phyloP scores from a whole-genome alignment of 495 filamentous ascomycete species.

The Annulohypoxylon moriforme region DNA sequence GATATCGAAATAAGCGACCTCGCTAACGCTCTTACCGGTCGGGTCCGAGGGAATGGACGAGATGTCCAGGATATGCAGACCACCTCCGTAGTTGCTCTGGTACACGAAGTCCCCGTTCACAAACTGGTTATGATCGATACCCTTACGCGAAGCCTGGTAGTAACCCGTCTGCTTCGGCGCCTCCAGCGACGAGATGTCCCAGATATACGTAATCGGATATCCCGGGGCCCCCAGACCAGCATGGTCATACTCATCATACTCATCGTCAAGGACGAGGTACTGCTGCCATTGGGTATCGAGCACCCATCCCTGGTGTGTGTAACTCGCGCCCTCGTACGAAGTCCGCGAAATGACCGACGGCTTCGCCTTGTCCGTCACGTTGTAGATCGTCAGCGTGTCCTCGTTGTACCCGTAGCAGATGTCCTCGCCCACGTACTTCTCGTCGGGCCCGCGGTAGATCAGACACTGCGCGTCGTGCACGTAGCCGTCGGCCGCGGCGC shows the following conservation, averaged over 20 bases:
- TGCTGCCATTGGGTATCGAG: conserved; percentile 63
- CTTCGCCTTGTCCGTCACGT: conserved; percentile 66
- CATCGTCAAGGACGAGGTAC: conserved; percentile 70
- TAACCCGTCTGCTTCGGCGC: conserved; percentile 64
- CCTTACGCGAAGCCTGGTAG: conserved; percentile 60
- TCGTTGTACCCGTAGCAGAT: conserved; percentile 72
- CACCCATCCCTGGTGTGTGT: conserved; percentile 73
- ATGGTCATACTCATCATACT: conserved; percentile 66
- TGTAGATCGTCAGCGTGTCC: conserved; percentile 62
- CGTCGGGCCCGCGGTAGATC: conserved; percentile 67
- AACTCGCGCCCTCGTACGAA: conserved; percentile 66
- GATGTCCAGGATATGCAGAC: conserved; percentile 68
- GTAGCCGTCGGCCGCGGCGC: conserved; percentile 66
- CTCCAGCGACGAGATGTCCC: conserved; percentile 64
- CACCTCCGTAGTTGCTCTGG: conserved; percentile 70
- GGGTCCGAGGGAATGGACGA: conserved; percentile 64
- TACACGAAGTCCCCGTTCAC: conserved; percentile 63
- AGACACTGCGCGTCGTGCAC: conserved; percentile 72
- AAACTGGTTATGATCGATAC: conserved; percentile 74
- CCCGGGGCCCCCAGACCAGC: conserved; percentile 58
- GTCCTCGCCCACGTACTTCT: conserved; percentile 63
- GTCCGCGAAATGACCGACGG: conserved; percentile 65
- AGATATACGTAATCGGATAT: conserved; percentile 66
- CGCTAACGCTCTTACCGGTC: conserved; percentile 61
- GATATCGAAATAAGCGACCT: conserved; percentile 69